Conservation (phyloP, 2,329 filamentous ascomycete species). For the Clarireedia paspali region DNA sequence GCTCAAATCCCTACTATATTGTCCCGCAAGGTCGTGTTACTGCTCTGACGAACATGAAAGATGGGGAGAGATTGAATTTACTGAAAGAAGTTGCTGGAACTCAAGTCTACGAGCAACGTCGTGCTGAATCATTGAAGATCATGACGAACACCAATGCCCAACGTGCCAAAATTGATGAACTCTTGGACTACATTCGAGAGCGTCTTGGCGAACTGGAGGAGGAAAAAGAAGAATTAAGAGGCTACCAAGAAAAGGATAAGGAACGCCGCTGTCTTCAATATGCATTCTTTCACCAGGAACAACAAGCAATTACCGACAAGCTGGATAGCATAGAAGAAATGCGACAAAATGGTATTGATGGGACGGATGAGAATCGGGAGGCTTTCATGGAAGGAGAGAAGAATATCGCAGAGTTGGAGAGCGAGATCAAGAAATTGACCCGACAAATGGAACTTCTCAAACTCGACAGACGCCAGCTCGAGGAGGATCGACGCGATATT, state of each 20-base stretch:
- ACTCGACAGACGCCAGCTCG: conserved; percentile 78
- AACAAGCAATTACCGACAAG: conserved; percentile 67
- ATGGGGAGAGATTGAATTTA: conserved; percentile 78
- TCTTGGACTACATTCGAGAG: conserved; percentile 86
- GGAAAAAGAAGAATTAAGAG: conserved; percentile 91
- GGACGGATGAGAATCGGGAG: conserved; percentile 72
- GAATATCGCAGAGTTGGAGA: conserved; percentile 67
- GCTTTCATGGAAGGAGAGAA: conserved; percentile 73
- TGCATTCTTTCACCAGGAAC: conserved; percentile 85
- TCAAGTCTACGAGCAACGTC: conserved; percentile 88
- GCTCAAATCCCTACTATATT: conserved; percentile 98
- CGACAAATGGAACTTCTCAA: conserved; percentile 78
- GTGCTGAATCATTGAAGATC: conserved; percentile 88
- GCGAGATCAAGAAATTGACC: conserved; percentile 69
- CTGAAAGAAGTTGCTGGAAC: conserved; percentile 98
- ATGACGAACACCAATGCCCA: conserved; percentile 97
- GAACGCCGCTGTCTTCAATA: conserved; percentile 91
- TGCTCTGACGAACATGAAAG: conserved; percentile 96
- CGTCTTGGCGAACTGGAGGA: conserved; percentile 85
- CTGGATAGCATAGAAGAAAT: conserved; percentile 78
- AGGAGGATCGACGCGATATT: conserved; percentile 79
- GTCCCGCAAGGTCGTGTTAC: conserved; percentile 96
- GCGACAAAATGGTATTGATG: conserved; percentile 74
- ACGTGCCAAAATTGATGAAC: conserved; percentile 85
- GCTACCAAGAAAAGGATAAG: conserved; percentile 89